Base-by-base conservation (phyloP, 2,329 filamentous ascomycete genomes). In the Fusarium beomiforme region DNA sequence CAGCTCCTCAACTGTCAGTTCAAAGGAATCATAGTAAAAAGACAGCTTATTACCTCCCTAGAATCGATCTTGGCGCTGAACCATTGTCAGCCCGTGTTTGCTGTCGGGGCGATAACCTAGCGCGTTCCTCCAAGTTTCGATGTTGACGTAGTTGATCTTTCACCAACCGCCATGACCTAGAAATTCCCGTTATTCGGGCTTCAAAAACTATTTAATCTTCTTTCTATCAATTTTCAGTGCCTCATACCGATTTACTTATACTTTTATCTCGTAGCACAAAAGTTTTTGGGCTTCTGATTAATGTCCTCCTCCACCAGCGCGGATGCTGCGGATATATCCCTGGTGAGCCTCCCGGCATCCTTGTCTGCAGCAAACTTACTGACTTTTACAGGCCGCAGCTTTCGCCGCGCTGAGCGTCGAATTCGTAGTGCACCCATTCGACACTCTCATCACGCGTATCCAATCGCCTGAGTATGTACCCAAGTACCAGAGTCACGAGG, bases 341-440 rank as follows among this genome's bases (percentile, higher is more conserved):
- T 67, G 64, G 64, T 67, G 6, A 39, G 24, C 33, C 26, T 33
- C 29, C 5, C 34, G 2, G 36, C 3, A 36, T 14, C 10, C 6
- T 5, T 0, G 5, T 11, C 3, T 4, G 4, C 6, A 8, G 4
- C 16, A 2, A 13, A 4, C 23, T 14, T 5, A 12, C 39, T 66
- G 6, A 62, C 11, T 19, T 6, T 1, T 2, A 1, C 3, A 69
- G 66, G 66, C 66, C 6, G 66, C 66, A n/a, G 59, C 53, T 11
- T 46, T 69, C 5, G 66, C 66, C 1, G 68, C 58, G 4, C 12
- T 71, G 13, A 71, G 64, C 10, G 59, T 68, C 4, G 54, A 71
- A 6, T 69, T 71, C 29, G 65, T 71, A 2, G 69, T 71, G 6
- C 68, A 71, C 11, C 69, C 69, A 4, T 69, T 71, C 3, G 69